Percentiles rank a stretch among this genome's conserved stretches.
Evolutionary conservation across 192 early-diverging fungal genomes (phyloP).

Genomic region (Polychytrium aggregatum): DNA sequence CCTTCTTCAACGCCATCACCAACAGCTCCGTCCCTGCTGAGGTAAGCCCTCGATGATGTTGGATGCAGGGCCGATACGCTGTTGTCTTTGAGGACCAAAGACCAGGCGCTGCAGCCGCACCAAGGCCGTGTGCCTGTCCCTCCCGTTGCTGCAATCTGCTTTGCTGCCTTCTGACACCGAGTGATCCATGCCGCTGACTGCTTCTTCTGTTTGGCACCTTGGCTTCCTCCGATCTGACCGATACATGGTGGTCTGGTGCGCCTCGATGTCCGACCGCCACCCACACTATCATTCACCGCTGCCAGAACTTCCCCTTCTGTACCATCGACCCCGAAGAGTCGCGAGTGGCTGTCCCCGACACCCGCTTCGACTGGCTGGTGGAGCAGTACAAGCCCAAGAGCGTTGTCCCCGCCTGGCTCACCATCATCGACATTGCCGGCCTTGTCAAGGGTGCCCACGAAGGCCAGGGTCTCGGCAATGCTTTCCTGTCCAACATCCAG

Average conservation of each 20-base stretch:
- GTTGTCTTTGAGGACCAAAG: too few species aligned
- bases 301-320: constrained; percentile 97
- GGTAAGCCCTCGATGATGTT: constrained; percentile 69
- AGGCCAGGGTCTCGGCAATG: constrained; percentile 65
- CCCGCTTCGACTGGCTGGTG: constrained; percentile 72
- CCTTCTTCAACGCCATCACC: constrained; percentile 40
- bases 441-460: constrained; percentile 69
- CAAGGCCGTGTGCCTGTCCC: too few species aligned
- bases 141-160: too few species aligned
- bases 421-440: constrained; percentile 95
- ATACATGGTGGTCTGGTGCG: too few species aligned
- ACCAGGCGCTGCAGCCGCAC: too few species aligned
- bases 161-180: too few species aligned
- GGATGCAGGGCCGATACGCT: too few species aligned
- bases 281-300: too few species aligned
- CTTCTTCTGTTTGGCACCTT: too few species aligned
- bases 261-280: too few species aligned
- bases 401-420: constrained; percentile 66
- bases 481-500: constrained; percentile 84
- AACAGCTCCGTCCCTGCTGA: constrained; percentile 23
- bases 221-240: too few species aligned
- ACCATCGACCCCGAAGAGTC: constrained; percentile 78
- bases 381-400: constrained; percentile 47
- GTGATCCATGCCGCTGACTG: too few species aligned
- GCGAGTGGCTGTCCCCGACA: constrained; percentile 83